Conservation (phyloP, 805 yeast genomes). For the Starmera amethionina region DNA sequence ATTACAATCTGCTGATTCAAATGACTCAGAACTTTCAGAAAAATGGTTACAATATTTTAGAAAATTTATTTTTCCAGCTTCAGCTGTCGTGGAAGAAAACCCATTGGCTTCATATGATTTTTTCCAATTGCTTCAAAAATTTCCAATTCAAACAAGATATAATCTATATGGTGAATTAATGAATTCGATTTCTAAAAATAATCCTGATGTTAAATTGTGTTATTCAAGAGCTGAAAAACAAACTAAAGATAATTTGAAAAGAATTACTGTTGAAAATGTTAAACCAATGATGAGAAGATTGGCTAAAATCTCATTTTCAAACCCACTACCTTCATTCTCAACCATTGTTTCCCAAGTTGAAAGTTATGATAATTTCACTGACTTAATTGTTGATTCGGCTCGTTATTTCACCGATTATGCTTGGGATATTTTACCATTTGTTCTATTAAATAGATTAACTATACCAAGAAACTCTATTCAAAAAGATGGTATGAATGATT, state of each 20-base stretch:
- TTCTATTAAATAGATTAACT: slow-evolving; percentile 60
- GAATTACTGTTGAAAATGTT: slow-evolving; percentile 75
- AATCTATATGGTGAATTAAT: slow-evolving; percentile 74
- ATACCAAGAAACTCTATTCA: slow-evolving; percentile 60
- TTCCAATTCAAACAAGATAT: slow-evolving; percentile 55
- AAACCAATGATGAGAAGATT: slow-evolving; percentile 61
- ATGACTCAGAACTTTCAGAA: slow-evolving; percentile 11
- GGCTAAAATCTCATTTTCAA: slow-evolving; percentile 60
- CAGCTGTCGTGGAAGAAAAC: slow-evolving; percentile 37
- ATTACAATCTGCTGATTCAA: slow-evolving; percentile 13
- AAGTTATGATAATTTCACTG: slow-evolving; percentile 80
- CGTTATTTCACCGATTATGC: slow-evolving; percentile 64
- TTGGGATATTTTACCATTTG: slow-evolving; percentile 78
- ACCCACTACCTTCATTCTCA: slow-evolving; percentile 70
- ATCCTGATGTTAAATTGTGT: slow-evolving; percentile 45
- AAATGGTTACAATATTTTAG: slow-evolving; percentile 56
- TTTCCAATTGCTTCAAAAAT: slow-evolving; percentile 41
- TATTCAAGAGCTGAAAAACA: slow-evolving; percentile 64
- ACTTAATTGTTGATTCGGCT: slow-evolving; percentile 70
- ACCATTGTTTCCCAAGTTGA: slow-evolving; percentile 76
- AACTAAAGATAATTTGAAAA: slow-evolving; percentile 67
- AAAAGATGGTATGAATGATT: slow-evolving; percentile 68
- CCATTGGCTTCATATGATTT: slow-evolving; percentile 54
- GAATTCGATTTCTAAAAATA: slow-evolving; percentile 44
- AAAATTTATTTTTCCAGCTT: slow-evolving; percentile 54